A percentile compares a stretch with the other conserved stretches of the same genome.
phyloP scores from a whole-genome alignment of 352 stramenopile species.

The Globisporangium cystogenes region DNA sequence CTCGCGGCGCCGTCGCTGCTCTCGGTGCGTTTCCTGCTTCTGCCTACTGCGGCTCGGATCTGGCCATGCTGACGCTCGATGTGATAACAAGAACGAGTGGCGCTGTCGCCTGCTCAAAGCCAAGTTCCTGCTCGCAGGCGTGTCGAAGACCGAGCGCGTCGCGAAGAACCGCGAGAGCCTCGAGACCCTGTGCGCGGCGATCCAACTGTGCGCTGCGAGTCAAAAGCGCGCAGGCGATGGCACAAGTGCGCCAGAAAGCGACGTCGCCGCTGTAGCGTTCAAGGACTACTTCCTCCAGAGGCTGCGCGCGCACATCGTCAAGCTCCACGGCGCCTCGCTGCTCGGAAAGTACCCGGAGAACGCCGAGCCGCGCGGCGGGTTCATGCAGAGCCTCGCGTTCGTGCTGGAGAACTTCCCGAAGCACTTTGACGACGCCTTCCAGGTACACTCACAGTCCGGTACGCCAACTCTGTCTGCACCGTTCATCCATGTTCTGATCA shows the following conservation, averaged over 20 bases:
- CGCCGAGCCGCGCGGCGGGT: conserved; percentile 10
- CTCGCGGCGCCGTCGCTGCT: conserved; percentile 6
- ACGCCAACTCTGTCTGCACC: too few relatives aligned
- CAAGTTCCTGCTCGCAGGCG: conserved; percentile 45
- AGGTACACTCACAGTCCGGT: conserved; percentile 20
- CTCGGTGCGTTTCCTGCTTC: background rate
- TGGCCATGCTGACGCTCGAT: background rate
- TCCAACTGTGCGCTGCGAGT: conserved; percentile 23
- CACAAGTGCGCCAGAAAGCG: background rate
- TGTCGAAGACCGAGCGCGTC: conserved; percentile 31
- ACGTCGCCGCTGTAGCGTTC: conserved; percentile 13
- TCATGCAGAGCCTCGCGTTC: conserved; percentile 46
- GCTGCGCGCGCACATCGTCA: conserved; percentile 42
- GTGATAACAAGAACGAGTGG: conserved; percentile 23
- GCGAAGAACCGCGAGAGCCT: conserved; percentile 35
- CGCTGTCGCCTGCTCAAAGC: conserved; percentile 40
- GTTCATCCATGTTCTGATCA: background rate
- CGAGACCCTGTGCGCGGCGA: conserved; percentile 42
- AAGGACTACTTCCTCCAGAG: conserved; percentile 46
- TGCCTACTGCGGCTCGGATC: background rate
- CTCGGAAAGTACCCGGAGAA: conserved; percentile 19
- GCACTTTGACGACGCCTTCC: conserved; percentile 37
- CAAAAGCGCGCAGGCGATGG: background rate
- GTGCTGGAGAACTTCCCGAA: conserved; percentile 39
- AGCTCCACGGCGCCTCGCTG: conserved; percentile 41